phyloP scores from a whole-genome alignment of 768 basidiomycete species.

The Lentinula boryana region DNA sequence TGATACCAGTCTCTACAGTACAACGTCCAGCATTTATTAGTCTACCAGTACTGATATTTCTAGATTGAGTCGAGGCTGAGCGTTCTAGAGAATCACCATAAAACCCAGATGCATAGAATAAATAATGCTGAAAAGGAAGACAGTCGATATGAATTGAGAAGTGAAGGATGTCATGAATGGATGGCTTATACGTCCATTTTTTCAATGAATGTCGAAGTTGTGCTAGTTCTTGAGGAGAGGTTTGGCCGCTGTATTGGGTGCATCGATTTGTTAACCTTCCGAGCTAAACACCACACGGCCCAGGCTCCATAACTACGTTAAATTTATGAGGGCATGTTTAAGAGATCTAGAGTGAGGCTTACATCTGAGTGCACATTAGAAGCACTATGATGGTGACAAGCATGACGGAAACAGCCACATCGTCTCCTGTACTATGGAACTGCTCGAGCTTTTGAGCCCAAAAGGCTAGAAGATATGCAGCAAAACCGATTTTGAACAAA shows the following conservation, averaged over 20 bases:
- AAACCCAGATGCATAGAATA: neutral
- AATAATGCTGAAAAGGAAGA: too few relatives aligned
- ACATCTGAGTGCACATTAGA: neutral
- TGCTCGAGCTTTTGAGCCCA: neutral
- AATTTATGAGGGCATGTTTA: neutral
- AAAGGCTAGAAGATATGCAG: neutral
- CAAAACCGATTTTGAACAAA: neutral
- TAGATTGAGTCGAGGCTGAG: too few relatives aligned
- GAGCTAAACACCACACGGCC: conserved; percentile 1
- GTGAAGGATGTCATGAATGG: neutral
- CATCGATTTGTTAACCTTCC: neutral
- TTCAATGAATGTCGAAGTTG: neutral
- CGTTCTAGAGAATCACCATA: too few relatives aligned
- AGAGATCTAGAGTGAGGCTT: neutral
- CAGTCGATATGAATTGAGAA: neutral
- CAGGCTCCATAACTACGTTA: neutral
- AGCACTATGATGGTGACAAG: neutral
- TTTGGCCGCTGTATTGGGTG: neutral
- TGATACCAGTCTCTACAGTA: too few relatives aligned
- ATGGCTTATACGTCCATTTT: neutral
- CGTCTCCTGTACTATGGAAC: neutral
- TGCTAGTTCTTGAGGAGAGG: neutral
- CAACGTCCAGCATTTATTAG: too few relatives aligned
- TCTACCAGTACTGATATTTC: too few relatives aligned
- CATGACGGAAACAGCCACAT: neutral